These are phyloP conservation scores for Phytophthora fragariaefolia DNA, from an alignment of 352 stramenopile genomes.

Conservation along the genomic window DNA sequence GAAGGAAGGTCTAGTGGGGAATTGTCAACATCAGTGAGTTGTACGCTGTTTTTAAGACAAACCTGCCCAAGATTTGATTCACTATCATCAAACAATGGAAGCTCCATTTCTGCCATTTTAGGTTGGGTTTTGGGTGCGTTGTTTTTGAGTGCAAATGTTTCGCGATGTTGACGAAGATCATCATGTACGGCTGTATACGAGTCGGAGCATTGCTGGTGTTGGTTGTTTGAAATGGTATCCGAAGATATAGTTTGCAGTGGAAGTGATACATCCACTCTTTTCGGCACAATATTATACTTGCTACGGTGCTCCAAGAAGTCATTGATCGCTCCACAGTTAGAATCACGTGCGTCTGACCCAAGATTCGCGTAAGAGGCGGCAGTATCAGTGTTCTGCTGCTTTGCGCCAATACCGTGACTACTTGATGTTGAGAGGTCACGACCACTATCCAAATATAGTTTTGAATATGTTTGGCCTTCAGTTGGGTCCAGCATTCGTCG, in stretches of 20 bases:
- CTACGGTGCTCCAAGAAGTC: no score
- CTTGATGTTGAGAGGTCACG: background rate
- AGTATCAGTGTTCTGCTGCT: background rate
- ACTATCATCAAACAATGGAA: slow-evolving; percentile 35
- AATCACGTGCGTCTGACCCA: no score
- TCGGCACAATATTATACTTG: no score
- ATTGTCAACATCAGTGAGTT: background rate
- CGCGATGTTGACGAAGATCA: background rate
- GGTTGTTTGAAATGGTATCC: no score
- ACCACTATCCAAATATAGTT: slow-evolving; percentile 10
- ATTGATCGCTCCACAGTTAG: no score
- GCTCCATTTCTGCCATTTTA: background rate
- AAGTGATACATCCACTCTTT: no score
- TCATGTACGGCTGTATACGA: background rate
- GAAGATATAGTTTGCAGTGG: no score
- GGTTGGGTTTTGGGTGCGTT: background rate
- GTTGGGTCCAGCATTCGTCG: slow-evolving; percentile 49
- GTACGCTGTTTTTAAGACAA: background rate
- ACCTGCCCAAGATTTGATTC: background rate
- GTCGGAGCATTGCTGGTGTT: no score
- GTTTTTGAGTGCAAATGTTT: background rate
- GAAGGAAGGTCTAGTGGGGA: no score
- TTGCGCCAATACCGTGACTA: background rate
- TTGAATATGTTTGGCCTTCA: slow-evolving; percentile 33
- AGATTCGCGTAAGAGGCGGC: no score